Conservation (phyloP, 345 rosid species). For the Psidium guajava region DNA sequence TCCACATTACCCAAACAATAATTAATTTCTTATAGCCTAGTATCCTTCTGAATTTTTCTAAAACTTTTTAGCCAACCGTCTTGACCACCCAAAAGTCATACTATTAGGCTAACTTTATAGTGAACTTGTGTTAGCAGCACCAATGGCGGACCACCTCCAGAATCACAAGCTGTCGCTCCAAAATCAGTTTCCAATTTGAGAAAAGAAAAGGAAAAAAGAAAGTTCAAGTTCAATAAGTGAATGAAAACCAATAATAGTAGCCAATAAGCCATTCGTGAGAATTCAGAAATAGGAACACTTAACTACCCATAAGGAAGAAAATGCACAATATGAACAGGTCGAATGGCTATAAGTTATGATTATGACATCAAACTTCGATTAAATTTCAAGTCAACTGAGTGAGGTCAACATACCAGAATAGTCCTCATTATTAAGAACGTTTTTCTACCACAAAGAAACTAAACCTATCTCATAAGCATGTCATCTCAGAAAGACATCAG, state of each 20-base stretch:
- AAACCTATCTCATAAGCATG: neutral
- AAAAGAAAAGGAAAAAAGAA: neutral
- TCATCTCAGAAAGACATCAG: neutral
- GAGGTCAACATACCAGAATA: neutral
- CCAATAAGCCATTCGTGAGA: neutral
- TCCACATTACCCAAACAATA: neutral
- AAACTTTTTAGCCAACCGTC: neutral
- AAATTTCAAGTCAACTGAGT: neutral
- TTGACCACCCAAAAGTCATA: neutral
- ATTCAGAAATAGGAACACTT: neutral
- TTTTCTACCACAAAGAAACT: neutral
- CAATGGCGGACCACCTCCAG: neutral
- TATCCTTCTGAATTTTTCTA: neutral
- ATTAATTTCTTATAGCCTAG: neutral
- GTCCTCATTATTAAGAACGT: neutral
- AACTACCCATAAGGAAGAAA: neutral
- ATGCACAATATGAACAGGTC: neutral
- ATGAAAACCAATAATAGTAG: neutral
- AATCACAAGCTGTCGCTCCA: neutral
- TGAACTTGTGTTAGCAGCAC: neutral
- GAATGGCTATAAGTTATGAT: neutral
- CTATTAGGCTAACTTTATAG: neutral
- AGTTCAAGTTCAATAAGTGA: neutral
- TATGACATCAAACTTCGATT: neutral
- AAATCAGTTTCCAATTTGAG: neutral